phyloP scores from a whole-genome alignment of 805 yeast genomes.

The Metschnikowia santaceciliae region DNA sequence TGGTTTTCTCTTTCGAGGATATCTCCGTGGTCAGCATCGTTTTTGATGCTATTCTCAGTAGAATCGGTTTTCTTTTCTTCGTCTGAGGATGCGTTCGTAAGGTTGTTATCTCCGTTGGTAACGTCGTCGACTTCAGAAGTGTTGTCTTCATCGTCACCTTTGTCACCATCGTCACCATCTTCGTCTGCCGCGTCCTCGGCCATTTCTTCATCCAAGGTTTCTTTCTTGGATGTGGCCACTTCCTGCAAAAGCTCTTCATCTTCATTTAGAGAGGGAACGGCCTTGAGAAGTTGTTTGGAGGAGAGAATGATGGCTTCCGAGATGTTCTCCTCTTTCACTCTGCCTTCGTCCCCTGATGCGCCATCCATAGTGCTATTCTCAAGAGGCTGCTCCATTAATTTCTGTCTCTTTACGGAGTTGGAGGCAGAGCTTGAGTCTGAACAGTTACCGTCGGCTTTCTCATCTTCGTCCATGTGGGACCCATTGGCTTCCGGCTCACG shows the following conservation, averaged over 20 bases:
- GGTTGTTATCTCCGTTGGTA: not conserved
- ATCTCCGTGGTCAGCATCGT: conserved; percentile 15
- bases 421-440: not conserved
- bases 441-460: not conserved
- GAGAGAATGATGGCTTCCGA: not conserved
- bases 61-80: not conserved
- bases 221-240: conserved; percentile 3
- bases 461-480: conserved; percentile 1
- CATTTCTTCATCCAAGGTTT: conserved; percentile 18
- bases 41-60: conserved; percentile 16
- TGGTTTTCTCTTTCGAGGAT: conserved; percentile 11
- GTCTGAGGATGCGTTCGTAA: not conserved
- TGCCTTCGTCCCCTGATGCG: not conserved
- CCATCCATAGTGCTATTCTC: not conserved
- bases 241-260: not conserved
- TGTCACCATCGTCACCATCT: conserved; percentile 8
- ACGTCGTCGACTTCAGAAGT: conserved; percentile 1
- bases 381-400: not conserved
- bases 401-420: not conserved
- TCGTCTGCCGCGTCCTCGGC: conserved; percentile 19
- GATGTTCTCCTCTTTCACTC: not conserved
- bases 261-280: not conserved
- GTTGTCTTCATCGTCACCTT: conserved; percentile 6
- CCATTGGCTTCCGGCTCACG: conserved; percentile 3
- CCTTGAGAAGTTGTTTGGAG: not conserved